Evolutionary conservation across 2,329 filamentous ascomycete species (phyloP), one percentile per base, ranked within the genome.

Genomic region (Arthrobotrys iridis): DNA sequence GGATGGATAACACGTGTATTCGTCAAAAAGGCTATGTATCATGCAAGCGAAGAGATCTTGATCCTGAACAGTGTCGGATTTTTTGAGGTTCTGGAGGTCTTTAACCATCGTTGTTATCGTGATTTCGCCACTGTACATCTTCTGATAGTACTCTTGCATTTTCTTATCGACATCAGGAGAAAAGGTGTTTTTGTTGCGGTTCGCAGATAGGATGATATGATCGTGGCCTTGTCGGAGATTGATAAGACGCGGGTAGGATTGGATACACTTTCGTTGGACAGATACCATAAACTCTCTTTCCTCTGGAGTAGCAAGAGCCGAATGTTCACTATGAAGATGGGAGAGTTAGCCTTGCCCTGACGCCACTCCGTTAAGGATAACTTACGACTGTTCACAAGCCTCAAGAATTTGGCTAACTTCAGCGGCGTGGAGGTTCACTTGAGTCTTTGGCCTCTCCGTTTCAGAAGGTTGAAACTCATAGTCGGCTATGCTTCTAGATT

Each of bases 11-110:
- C 97, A 96, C 65, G 90, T 90, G 81, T 97, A 99, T 83, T 99
- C 95, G 79, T 99, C 95, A 79, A 99, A 97, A 2, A 99, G 85
- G 0, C 95, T 95, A 80, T 97, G 93, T 35, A 99, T 96, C 93
- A 99, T 99, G 83, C 94, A 97, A 11, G 94, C 92, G 81, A 99
- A 99, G 4, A 97, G 87, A 81, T 99, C 95, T 81, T 98, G 95
- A 75, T 97, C 93, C 13, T 90, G 84, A 1, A 92, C 87, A 74
- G 95, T 91, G 52, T 89, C 88, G 0, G 96, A 98, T 66, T 89
- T 89, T 82, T 99, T 98, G 84, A 97, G 96, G 66, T 88, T 87
- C 77, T 93, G 90, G 80, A 99, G 87, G 40, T 93, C 88, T 76
- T 91, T 89, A 59, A 99, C 91, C 77, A 99, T 91, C 64, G 92